phyloP scores from a whole-genome alignment of 805 yeast species.

The Pichia pseudocactophila region DNA sequence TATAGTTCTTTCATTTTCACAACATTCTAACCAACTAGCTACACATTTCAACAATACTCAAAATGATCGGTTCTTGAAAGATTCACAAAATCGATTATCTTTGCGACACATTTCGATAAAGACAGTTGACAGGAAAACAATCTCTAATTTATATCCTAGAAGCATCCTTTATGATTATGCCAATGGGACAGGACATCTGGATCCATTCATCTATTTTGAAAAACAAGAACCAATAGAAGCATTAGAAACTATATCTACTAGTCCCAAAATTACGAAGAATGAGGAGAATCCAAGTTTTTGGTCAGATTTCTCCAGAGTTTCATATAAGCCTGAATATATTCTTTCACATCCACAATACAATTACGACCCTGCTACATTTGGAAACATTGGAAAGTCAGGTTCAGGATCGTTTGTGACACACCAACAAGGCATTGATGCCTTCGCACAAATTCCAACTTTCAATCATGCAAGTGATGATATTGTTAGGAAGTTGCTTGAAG shows the following conservation, averaged over 20 bases:
- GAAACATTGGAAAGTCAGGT: slow-evolving; percentile 20
- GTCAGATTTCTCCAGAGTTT: slow-evolving; percentile 70
- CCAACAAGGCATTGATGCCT: slow-evolving; percentile 56
- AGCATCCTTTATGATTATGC: slow-evolving; percentile 71
- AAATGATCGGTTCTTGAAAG: slow-evolving; percentile 48
- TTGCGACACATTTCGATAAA: slow-evolving; percentile 3
- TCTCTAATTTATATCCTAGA: slow-evolving; percentile 66
- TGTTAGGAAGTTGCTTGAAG: slow-evolving; percentile 59
- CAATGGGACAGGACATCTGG: slow-evolving; percentile 68
- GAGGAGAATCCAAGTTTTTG: slow-evolving; percentile 41
- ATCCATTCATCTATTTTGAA: slow-evolving; percentile 40
- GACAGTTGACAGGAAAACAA: slow-evolving; percentile 29
- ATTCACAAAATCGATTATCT: not conserved
- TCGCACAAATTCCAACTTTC: slow-evolving; percentile 28
- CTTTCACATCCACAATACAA: slow-evolving; percentile 54
- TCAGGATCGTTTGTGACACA: slow-evolving; percentile 36
- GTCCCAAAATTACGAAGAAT: slow-evolving; percentile 30
- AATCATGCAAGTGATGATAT: slow-evolving; percentile 46
- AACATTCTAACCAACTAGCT: slow-evolving; percentile 61
- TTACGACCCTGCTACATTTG: slow-evolving; percentile 29
- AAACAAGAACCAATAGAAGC: slow-evolving; percentile 2
- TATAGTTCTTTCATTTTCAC: slow-evolving; percentile 65
- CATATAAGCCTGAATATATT: slow-evolving; percentile 54
- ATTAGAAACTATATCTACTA: slow-evolving; percentile 21
- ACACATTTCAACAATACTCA: slow-evolving; percentile 79